A percentile compares a stretch with the other conserved stretches of the same genome.
Evolutionary conservation across 371 early-diverging fungal species (phyloP).

Genomic region (Mycotypha africana): DNA sequence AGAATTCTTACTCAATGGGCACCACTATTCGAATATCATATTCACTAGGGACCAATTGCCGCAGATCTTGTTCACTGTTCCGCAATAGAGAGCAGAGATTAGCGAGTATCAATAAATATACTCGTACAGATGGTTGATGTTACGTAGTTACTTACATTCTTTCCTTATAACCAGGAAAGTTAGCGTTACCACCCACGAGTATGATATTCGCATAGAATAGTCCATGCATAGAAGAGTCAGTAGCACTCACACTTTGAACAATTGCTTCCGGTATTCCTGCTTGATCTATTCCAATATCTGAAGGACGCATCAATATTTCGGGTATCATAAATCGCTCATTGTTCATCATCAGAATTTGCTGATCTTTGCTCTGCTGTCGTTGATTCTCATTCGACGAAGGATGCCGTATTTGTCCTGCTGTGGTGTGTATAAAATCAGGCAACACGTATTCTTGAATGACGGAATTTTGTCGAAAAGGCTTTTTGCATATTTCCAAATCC

Average conservation of each 20-base stretch:
- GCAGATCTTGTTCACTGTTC: constrained; percentile 55
- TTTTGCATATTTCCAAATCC: constrained; percentile 65
- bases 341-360: constrained; percentile 69
- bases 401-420: constrained; percentile 52
- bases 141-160: constrained; percentile 73
- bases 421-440: constrained; percentile 66
- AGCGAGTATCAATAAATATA: background rate
- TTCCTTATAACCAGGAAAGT: constrained; percentile 62
- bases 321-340: constrained; percentile 86
- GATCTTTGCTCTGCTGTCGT: constrained; percentile 20
- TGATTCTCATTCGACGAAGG: background rate
- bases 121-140: no score
- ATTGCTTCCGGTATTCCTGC: constrained; percentile 80
- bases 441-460: constrained; percentile 74
- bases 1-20: constrained; percentile 58
- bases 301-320: constrained; percentile 78
- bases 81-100: background rate
- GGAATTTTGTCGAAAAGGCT: constrained; percentile 35
- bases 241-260: constrained; percentile 53
- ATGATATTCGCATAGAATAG: constrained; percentile 72
- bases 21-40: constrained; percentile 57
- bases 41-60: constrained; percentile 55
- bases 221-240: constrained; percentile 47
- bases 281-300: constrained; percentile 80
- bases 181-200: constrained; percentile 72